These are phyloP conservation scores for Phytophthora pistaciae DNA, from an alignment of 352 stramenopile species.

Conservation along the genomic window DNA sequence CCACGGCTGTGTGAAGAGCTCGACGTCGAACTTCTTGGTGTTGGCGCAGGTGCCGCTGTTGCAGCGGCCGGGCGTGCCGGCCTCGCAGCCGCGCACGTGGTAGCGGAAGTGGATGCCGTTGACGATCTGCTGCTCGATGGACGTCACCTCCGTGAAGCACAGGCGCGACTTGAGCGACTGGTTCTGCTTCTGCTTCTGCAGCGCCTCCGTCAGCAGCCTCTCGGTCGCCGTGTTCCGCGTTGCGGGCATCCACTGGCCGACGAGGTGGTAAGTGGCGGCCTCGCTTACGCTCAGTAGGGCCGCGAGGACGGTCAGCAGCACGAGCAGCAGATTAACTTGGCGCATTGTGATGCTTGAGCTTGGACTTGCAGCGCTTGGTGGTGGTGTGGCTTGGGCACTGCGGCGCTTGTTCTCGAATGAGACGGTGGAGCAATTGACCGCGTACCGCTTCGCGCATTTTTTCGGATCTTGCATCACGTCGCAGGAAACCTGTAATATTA, in stretches of 20 bases:
- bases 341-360: conserved; percentile 6
- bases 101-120: conserved; percentile 74
- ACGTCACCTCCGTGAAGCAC: conserved; percentile 54
- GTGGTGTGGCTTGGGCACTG: conserved; percentile 11
- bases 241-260: conserved; percentile 51
- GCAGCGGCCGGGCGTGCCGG: conserved; percentile 35
- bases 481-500: not conserved
- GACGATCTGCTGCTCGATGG: conserved; percentile 69
- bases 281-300: conserved; percentile 10
- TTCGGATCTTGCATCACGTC: conserved; percentile 7
- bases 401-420: conserved; percentile 37
- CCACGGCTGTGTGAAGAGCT: conserved; percentile 66
- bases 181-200: conserved; percentile 38
- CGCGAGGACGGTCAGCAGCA: conserved; percentile 20
- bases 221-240: conserved; percentile 42
- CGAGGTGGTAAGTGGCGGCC: conserved; percentile 37
- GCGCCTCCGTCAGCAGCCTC: conserved; percentile 41
- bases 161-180: conserved; percentile 29
- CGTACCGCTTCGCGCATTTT: conserved; percentile 7
- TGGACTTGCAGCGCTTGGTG: not conserved
- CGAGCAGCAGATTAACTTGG: conserved; percentile 18
- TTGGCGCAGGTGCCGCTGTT: conserved; percentile 21
- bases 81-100: conserved; percentile 51
- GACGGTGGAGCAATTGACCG: not conserved
- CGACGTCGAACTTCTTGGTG: conserved; percentile 44